Base-by-base conservation (phyloP, 2,329 filamentous ascomycete genomes). In the Fusarium hostae region DNA sequence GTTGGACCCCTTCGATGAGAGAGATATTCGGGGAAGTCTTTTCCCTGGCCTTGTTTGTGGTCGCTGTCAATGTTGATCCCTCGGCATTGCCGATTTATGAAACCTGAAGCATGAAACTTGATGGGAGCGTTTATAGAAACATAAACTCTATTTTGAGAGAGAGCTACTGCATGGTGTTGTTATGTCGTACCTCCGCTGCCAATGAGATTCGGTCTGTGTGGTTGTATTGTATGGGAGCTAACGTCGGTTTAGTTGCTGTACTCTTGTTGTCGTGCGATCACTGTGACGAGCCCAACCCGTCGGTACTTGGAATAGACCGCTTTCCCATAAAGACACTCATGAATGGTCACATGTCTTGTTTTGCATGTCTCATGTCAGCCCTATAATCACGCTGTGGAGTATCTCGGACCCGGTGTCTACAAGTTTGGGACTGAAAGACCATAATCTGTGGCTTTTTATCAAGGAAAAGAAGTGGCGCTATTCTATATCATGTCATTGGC, bases 321-420 rank as follows among this genome's bases (percentile, higher is more conserved):
- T 59, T 43, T n/a, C n/a, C 24, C 22, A 5, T 5, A 39, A 22
- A 57, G 18, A 12, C 6, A 9, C 18, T 39, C 28, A 50, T 26
- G n/a, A 22, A 51, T 32, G 57, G 62, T 67, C 39, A 70, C 62
- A 67, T 58, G 56, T 6, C 45, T 48, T 32, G 16, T 39, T 50
- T 45, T n/a, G 28, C 30, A 45, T 30, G 52, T 48, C 55, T 72
- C 68, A 66, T 61, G 68, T 69, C 68, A 72, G 68, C 68, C 59
- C 59, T 72, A 65, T 58, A 45, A 55, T 58, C 13, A 48, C n/a
- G 30, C 28, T 52, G 59, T 72, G 68, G 50, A 57, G 68, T 34
- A 11, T 34, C 48, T 39, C 5, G 5, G 22, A 47, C 35, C 37
- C 24, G 40, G 24, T 26, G 28, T 41, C 35, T 68, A 18, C 20